Evolutionary conservation across 805 yeast genomes (phyloP).

Genomic region (Metschnikowia henanensis): DNA sequence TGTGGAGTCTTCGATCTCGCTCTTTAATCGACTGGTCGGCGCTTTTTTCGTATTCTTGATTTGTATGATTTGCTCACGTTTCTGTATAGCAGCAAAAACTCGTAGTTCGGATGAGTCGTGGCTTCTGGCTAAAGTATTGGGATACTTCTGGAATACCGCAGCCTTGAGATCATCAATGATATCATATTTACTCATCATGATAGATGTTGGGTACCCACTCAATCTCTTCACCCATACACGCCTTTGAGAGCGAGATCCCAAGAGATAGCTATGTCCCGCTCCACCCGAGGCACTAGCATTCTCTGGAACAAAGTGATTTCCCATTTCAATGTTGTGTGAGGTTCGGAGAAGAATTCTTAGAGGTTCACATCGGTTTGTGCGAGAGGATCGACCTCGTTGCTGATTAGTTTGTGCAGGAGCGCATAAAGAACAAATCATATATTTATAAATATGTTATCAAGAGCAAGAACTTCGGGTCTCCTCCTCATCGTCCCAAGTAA

Average conservation of each 20-base stretch:
- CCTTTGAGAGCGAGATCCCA: not conserved
- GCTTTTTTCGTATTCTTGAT: constrained; percentile 7
- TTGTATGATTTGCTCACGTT: constrained; percentile 3
- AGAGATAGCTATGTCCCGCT: not conserved
- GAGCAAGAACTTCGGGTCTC: not conserved
- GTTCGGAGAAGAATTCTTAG: too few relatives aligned
- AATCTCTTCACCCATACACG: constrained; percentile 58
- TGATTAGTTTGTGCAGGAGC: not conserved
- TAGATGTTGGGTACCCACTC: constrained; percentile 64
- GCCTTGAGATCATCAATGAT: constrained; percentile 82
- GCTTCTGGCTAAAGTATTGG: constrained; percentile 59
- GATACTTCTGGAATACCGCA: constrained; percentile 60
- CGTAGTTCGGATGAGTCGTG: constrained; percentile 71
- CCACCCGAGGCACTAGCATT: not conserved
- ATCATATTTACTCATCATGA: constrained; percentile 59
- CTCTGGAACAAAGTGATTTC: not conserved
- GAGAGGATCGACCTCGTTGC: too few relatives aligned
- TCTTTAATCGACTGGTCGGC: constrained; percentile 9
- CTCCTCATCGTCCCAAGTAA: constrained; percentile 10
- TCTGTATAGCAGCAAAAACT: constrained; percentile 8
- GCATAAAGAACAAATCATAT: too few relatives aligned
- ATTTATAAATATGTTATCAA: not conserved
- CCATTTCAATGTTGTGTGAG: not conserved
- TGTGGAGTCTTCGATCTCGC: constrained; percentile 8
- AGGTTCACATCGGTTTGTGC: too few relatives aligned